Evolutionary conservation across 768 basidiomycete genomes (phyloP).

Genomic region (Rickenella mellea): DNA sequence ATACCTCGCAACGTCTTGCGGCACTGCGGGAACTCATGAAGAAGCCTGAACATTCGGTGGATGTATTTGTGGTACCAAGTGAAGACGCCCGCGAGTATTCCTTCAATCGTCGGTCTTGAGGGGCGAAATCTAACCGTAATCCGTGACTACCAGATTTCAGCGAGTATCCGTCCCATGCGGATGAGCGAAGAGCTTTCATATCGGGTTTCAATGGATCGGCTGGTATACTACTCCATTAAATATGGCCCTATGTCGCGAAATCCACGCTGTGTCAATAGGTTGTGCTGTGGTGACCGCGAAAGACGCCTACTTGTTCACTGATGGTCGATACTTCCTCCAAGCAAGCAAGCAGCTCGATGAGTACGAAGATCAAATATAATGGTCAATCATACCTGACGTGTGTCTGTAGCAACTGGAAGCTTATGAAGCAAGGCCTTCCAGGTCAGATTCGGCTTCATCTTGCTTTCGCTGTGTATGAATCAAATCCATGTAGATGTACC

Average conservation of each 20-base stretch:
- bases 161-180: conserved; percentile 81
- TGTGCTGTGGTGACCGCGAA: conserved; percentile 67
- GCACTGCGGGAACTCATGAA: conserved; percentile 65
- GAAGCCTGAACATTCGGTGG: conserved; percentile 39
- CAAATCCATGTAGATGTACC: conserved; percentile 53
- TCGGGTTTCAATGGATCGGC: conserved; percentile 94
- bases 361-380: conserved; percentile 29
- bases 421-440: conserved; percentile 88
- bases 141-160: conserved; percentile 62
- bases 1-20: conserved; percentile 55
- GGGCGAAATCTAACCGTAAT: neutral
- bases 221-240: conserved; percentile 33
- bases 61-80: conserved; percentile 77
- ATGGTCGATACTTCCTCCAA: conserved; percentile 92
- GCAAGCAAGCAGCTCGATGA: conserved; percentile 82
- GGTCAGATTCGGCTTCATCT: conserved; percentile 29
- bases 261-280: conserved; percentile 29
- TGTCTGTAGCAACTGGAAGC: conserved; percentile 68
- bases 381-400: neutral
- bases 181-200: conserved; percentile 79
- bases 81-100: conserved; percentile 79
- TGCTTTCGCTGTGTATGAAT: conserved; percentile 10
- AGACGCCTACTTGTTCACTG: conserved; percentile 81
- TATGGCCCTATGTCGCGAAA: neutral
- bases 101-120: neutral